Evolutionary conservation across 202 grass and related monocot species (phyloP).

Genomic region (Panicum virgatum): DNA sequence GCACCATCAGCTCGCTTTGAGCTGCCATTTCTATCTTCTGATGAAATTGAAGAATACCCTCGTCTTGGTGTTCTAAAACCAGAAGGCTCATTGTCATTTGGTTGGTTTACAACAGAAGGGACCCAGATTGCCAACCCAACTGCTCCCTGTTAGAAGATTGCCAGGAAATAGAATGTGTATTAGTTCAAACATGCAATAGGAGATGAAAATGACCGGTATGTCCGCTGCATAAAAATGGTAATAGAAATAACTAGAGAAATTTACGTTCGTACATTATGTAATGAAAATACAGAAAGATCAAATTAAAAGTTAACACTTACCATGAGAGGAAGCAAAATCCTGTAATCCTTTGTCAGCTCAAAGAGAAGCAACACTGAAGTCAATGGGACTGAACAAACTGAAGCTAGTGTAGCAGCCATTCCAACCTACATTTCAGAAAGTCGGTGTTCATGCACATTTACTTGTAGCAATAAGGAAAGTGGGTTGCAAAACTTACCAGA

Average conservation of each 20-base stretch:
- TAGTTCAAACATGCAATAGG: conserved; percentile 12
- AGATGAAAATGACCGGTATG: conserved; percentile 25
- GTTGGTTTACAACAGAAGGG: conserved; percentile 87
- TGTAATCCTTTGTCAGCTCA: conserved; percentile 98
- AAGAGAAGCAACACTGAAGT: conserved; percentile 93
- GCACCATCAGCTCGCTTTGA: conserved; percentile 41
- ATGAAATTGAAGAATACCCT: conserved; percentile 77
- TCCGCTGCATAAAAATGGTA: conserved; percentile 10
- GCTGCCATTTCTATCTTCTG: conserved; percentile 55
- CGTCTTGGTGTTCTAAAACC: conserved; percentile 53
- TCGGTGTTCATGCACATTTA: conserved; percentile 22
- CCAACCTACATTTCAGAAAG: conserved; percentile 67
- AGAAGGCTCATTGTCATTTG: conserved; percentile 47
- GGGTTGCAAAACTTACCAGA: conserved; percentile 58
- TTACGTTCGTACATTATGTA: neutral
- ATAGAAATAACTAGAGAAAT: conserved; percentile 4
- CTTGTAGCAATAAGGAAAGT: conserved; percentile 11
- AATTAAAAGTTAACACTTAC: conserved; percentile 47
- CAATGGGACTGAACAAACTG: conserved; percentile 92
- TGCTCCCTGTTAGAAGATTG: conserved; percentile 68
- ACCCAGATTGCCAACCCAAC: conserved; percentile 99
- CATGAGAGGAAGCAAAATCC: conserved; percentile 98
- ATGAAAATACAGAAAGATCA: neutral
- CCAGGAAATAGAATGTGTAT: conserved; percentile 6
- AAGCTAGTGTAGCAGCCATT: conserved; percentile 98